Base-by-base conservation (phyloP, 352 stramenopile species). In the Phytophthora kernoviae region DNA sequence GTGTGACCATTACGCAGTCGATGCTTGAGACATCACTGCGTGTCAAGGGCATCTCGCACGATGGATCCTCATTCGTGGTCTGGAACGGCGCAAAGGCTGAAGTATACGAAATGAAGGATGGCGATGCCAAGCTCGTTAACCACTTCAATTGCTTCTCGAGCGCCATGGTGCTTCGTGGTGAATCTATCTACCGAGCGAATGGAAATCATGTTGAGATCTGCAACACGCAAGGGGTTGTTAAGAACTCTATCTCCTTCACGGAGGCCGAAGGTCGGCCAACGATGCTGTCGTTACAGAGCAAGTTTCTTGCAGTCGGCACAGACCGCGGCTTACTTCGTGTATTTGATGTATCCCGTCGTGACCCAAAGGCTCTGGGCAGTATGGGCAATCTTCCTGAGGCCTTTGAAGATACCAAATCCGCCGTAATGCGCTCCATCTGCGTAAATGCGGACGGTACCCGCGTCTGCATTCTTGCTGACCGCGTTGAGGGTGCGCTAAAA, bases 391-490 rank as follows among this genome's bases (percentile, higher is more conserved):
- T 94, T 26, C 42, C 56, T 0, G 71, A 88, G 42, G 75, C 70
- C 7, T 84, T 83, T 15, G 75, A 89, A 37, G 81, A 88, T 32
- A 87, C 75, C 10, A 72, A 77, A 24, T 59, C 55, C 51, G 75
- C 68, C 0, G 81, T 80, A 48, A 81, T 93, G 60, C 81, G 86
- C 17, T 88, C 77, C 5, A 80, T 91, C 43, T 71, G 74, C 18
- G 87, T 93, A 21, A 98, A 98, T 49, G 79, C 85, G 4, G 91
- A 97, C 32, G 94, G 94, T 5, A 96, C 87, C 8, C 83, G 91
- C 30, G 80, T 98, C 4, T 88, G 79, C 26, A 94, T 98, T 49
- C 63, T 98, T 6, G 77, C 81, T 0, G 88, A 98, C 33, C 67
- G 68, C 1, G 70, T 96, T 18, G 86, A 91, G 68, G 77, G 82